These are phyloP conservation scores for Aspergillus sp. DNA, from an alignment of 2,329 filamentous ascomycete species.

Conservation along the genomic window DNA sequence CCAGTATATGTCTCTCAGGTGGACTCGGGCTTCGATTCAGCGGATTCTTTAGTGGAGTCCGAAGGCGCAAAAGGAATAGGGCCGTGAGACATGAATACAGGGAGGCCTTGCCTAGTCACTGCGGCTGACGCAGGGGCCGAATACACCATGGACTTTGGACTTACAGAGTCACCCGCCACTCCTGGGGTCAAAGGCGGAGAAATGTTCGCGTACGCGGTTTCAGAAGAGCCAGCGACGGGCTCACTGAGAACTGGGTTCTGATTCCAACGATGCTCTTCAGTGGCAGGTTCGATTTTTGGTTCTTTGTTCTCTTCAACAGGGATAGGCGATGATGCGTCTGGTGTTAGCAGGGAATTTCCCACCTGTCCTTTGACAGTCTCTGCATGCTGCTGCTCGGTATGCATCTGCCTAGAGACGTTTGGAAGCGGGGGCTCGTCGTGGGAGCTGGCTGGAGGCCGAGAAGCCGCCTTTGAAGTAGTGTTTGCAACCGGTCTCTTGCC, in stretches of 20 bases:
- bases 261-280: slow-evolving; percentile 5
- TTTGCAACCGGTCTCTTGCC: slow-evolving; percentile 5
- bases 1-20: neutral
- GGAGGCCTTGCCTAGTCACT: slow-evolving; percentile 45
- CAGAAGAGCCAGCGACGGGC: slow-evolving; percentile 2
- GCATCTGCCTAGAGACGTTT: neutral
- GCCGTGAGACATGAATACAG: slow-evolving; percentile 50
- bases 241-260: neutral
- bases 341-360: neutral
- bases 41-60: neutral
- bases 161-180: slow-evolving; percentile 6
- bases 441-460: slow-evolving; percentile 7
- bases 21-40: neutral
- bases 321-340: slow-evolving; percentile 9
- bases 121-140: slow-evolving; percentile 31
- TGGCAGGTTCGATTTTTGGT: neutral
- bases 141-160: slow-evolving; percentile 24
- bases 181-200: slow-evolving; percentile 30
- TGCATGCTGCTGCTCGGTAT: neutral
- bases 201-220: slow-evolving; percentile 1
- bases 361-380: neutral
- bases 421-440: slow-evolving; percentile 3
- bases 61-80: slow-evolving; percentile 43
- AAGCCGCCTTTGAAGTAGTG: slow-evolving; percentile 7
- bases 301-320: neutral